phyloP scores from a whole-genome alignment of 2,329 filamentous ascomycete genomes.

The Blumeria hordei region DNA sequence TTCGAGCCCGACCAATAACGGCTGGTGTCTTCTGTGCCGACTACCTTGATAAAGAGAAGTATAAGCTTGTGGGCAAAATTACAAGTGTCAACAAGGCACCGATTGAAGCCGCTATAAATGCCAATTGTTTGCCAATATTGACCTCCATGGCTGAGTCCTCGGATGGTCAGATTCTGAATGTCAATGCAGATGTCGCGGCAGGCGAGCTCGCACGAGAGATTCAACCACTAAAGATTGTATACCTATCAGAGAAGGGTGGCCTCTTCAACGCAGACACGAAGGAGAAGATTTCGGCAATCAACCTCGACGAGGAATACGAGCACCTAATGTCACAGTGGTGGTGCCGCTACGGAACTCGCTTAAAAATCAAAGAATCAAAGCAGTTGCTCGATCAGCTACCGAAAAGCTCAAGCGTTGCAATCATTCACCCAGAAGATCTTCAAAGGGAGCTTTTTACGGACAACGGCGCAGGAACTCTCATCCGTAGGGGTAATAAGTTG shows the following conservation, averaged over 20 bases:
- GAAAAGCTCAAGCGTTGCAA: constrained; percentile 80
- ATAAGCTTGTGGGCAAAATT: constrained; percentile 87
- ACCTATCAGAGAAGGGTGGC: constrained; percentile 93
- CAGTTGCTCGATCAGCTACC: constrained; percentile 74
- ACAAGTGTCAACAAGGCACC: constrained; percentile 73
- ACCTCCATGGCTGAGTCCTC: constrained; percentile 90
- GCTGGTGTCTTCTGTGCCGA: constrained; percentile 78
- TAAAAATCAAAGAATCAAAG: constrained; percentile 97
- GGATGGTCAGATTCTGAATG: constrained; percentile 82
- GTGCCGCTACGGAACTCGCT: constrained; percentile 80
- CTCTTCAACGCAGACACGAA: constrained; percentile 83
- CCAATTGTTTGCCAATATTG: constrained; percentile 76
- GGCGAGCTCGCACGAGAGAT: constrained; percentile 74
- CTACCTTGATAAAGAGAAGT: constrained; percentile 91
- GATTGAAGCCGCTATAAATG: constrained; percentile 75
- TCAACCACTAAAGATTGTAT: constrained; percentile 91
- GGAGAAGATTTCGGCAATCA: constrained; percentile 91
- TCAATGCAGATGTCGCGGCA: constrained; percentile 92
- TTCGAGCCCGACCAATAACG: constrained; percentile 70
- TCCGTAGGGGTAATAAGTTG: constrained; percentile 77
- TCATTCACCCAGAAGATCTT: constrained; percentile 86
- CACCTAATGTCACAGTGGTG: constrained; percentile 80
- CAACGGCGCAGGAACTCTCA: constrained; percentile 79
- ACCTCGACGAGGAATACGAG: constrained; percentile 89
- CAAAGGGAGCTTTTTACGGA: constrained; percentile 96